phyloP scores from a whole-genome alignment of 2,329 filamentous ascomycete species.

The Cladosporium oxysporum region DNA sequence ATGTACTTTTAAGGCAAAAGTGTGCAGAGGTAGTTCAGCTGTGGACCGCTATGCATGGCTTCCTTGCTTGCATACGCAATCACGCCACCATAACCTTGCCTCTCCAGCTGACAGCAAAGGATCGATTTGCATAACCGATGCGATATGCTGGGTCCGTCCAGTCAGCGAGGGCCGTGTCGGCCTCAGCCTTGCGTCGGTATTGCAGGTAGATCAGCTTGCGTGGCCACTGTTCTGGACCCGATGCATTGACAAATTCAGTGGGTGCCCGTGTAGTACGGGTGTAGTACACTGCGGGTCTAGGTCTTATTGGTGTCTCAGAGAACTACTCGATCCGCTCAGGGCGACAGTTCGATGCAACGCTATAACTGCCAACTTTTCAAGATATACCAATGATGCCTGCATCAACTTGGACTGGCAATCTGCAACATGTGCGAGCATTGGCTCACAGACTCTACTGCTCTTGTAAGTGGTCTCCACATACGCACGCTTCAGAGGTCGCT shows the following conservation, averaged over 20 bases:
- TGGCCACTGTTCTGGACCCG: background rate
- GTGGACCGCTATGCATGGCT: background rate
- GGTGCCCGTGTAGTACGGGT: background rate
- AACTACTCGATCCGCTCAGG: background rate
- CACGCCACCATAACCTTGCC: slow-evolving; percentile 3
- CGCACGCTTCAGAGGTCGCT: background rate
- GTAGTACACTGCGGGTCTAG: background rate
- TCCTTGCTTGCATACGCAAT: background rate
- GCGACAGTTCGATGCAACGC: background rate
- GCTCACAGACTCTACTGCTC: slow-evolving; percentile 24
- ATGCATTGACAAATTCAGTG: background rate
- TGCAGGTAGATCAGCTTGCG: background rate
- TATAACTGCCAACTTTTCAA: background rate
- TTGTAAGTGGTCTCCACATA: slow-evolving; percentile 13
- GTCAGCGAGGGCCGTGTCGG: background rate
- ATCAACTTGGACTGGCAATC: background rate
- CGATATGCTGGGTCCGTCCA: background rate
- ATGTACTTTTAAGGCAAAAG: background rate
- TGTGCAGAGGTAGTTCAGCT: background rate
- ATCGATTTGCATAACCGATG: slow-evolving; percentile 5
- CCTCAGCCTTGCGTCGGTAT: background rate
- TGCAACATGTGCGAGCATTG: slow-evolving; percentile 10
- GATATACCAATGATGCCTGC: slow-evolving; percentile 1
- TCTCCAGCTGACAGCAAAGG: slow-evolving; percentile 3
- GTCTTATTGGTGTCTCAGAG: background rate